phyloP scores from a whole-genome alignment of 2,329 filamentous ascomycete genomes.

The Colletotrichum simmondsii region DNA sequence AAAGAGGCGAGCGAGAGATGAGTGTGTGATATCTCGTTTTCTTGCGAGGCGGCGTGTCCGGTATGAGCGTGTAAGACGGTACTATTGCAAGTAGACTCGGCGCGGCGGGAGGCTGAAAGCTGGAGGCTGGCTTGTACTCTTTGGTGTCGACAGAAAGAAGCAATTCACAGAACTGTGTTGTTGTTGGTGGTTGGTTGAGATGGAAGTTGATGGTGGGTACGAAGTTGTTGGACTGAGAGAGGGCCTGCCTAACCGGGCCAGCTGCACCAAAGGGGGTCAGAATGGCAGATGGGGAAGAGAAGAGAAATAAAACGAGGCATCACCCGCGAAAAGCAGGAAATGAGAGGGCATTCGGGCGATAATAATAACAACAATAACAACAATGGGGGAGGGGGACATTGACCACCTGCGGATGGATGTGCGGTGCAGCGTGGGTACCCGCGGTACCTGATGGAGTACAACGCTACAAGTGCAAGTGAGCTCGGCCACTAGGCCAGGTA shows the following conservation, averaged over 20 bases:
- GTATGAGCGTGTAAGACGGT: not conserved
- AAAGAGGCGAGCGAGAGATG: not conserved
- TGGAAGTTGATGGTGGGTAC: not conserved
- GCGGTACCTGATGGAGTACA: too few species aligned
- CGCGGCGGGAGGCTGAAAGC: not conserved
- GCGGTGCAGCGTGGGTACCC: not conserved
- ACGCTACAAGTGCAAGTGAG: not conserved
- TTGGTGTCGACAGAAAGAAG: constrained; percentile 18
- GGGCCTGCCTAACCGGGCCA: constrained; percentile 29
- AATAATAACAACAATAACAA: constrained; percentile 32
- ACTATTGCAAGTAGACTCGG: not conserved
- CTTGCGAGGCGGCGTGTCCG: not conserved
- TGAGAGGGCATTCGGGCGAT: constrained; percentile 27
- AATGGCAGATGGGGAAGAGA: constrained; percentile 1
- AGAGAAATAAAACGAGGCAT: constrained; percentile 5
- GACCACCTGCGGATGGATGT: not conserved
- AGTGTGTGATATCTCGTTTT: not conserved
- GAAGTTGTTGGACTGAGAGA: constrained; percentile 1
- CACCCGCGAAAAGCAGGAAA: not conserved
- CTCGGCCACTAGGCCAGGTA: constrained; percentile 23
- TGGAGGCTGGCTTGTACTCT: not conserved
- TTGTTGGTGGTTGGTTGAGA: not conserved
- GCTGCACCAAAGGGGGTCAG: not conserved
- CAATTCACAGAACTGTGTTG: constrained; percentile 18
- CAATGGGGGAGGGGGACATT: not conserved